These are phyloP conservation scores for Rhodomyrtus psidioides DNA, from an alignment of 441 rosid genomes.

Conservation along the genomic window DNA sequence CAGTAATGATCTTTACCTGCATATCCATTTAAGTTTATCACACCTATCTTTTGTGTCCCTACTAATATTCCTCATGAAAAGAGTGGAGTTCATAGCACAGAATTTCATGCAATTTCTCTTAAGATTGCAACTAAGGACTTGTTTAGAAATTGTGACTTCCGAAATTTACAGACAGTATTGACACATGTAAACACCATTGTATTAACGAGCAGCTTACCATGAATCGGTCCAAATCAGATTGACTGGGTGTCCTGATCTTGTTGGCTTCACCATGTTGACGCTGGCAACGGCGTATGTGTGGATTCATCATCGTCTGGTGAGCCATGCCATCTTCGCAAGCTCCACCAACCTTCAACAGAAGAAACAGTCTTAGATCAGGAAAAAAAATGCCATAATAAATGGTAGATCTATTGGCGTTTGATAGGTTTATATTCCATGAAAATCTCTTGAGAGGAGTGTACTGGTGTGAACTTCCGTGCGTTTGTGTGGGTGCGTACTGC, in stretches of 20 bases:
- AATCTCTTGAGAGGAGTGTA: background rate
- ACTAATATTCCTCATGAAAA: background rate
- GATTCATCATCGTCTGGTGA: background rate
- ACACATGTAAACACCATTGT: background rate
- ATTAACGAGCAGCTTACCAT: constrained; percentile 20
- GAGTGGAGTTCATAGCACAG: background rate
- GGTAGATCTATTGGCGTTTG: background rate
- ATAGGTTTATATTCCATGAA: no score
- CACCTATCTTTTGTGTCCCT: background rate
- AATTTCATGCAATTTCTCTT: background rate
- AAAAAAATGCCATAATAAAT: background rate
- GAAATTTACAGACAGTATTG: background rate
- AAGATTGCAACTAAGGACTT: background rate
- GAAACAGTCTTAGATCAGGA: background rate
- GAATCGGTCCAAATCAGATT: constrained; percentile 37
- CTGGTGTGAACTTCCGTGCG: background rate
- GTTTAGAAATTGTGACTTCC: background rate
- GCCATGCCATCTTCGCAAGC: background rate
- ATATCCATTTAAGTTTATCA: background rate
- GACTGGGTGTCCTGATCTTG: constrained; percentile 11
- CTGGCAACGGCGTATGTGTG: background rate
- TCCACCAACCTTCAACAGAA: constrained; percentile 21
- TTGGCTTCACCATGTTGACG: constrained; percentile 4
- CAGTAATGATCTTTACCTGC: background rate
- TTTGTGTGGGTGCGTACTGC: background rate